Percentiles rank a stretch among this genome's conserved stretches.
phyloP scores from a whole-genome alignment of 2,329 filamentous ascomycete genomes.

The Cordyceps farinosa region DNA sequence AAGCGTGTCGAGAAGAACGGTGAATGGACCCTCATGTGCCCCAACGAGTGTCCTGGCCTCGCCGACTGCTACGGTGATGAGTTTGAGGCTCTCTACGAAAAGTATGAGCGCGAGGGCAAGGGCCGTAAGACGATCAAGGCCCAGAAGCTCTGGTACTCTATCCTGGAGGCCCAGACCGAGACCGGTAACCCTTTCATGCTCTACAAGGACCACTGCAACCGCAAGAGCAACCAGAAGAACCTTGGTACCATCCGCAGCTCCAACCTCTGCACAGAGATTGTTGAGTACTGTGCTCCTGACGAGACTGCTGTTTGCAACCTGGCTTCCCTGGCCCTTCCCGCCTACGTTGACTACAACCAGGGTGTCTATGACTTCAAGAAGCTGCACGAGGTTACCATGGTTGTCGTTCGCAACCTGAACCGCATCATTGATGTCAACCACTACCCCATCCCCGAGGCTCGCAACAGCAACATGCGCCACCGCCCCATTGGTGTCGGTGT shows the following conservation, averaged over 20 bases:
- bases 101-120: constrained; percentile 83
- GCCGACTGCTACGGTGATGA: constrained; percentile 97
- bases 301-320: constrained; percentile 99
- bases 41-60: constrained; percentile 90
- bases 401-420: constrained; percentile 93
- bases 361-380: constrained; percentile 93
- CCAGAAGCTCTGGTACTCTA: constrained; percentile 99
- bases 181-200: constrained; percentile 99
- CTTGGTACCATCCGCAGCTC: constrained; percentile 97
- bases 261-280: constrained; percentile 97
- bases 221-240: constrained; percentile 99
- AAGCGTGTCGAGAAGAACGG: constrained; percentile 96
- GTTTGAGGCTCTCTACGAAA: constrained; percentile 91
- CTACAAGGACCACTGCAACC: constrained; percentile 98
- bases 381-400: constrained; percentile 89
- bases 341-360: constrained; percentile 81
- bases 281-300: constrained; percentile 95
- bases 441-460: constrained; percentile 93
- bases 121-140: constrained; percentile 91
- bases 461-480: constrained; percentile 96
- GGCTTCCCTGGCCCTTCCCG: constrained; percentile 87
- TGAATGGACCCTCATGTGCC: constrained; percentile 97
- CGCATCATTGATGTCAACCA: constrained; percentile 98
- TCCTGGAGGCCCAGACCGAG: constrained; percentile 96
- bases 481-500: constrained; percentile 95